These are phyloP conservation scores for Penicillium sp. DNA, from an alignment of 2,329 filamentous ascomycete species.

Conservation along the genomic window DNA sequence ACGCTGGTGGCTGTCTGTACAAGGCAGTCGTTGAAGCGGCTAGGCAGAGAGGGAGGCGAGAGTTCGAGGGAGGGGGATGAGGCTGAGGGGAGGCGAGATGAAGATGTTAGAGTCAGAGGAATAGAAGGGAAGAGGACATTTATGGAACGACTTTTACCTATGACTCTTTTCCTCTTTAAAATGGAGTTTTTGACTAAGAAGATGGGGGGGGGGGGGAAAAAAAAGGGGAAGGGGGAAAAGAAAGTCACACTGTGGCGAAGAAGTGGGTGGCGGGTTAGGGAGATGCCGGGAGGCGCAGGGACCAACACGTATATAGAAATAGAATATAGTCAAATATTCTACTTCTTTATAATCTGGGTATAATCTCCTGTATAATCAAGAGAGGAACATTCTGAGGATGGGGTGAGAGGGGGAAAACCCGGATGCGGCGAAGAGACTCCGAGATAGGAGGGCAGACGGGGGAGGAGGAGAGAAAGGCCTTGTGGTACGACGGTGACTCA, in stretches of 20 bases:
- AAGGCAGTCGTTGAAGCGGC: constrained; percentile 28
- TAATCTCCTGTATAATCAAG: neutral
- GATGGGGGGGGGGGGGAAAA: constrained; percentile 12
- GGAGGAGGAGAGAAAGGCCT: neutral
- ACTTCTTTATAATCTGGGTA: neutral
- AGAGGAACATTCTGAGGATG: neutral
- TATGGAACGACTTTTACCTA: constrained; percentile 11
- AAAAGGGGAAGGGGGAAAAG: constrained; percentile 13
- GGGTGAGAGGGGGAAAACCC: constrained; percentile 3
- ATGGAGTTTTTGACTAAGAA: constrained; percentile 11
- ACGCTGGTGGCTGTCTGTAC: constrained; percentile 26
- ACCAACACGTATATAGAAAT: constrained; percentile 6
- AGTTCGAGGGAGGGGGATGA: neutral
- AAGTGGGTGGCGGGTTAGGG: constrained; percentile 18
- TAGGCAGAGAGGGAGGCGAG: constrained; percentile 14
- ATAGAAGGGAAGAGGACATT: constrained; percentile 6
- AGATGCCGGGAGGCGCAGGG: constrained; percentile 9
- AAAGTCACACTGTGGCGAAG: constrained; percentile 18
- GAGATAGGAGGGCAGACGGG: constrained; percentile 6
- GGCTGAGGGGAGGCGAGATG: constrained; percentile 3
- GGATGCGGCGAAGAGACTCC: constrained; percentile 12
- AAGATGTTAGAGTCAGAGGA: constrained; percentile 13
- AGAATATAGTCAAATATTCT: constrained; percentile 14
- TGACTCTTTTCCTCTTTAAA: constrained; percentile 13
- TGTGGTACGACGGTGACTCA: constrained; percentile 13